These are phyloP conservation scores for Penicillium italicum DNA, from an alignment of 2,329 filamentous ascomycete species.

Conservation along the genomic window DNA sequence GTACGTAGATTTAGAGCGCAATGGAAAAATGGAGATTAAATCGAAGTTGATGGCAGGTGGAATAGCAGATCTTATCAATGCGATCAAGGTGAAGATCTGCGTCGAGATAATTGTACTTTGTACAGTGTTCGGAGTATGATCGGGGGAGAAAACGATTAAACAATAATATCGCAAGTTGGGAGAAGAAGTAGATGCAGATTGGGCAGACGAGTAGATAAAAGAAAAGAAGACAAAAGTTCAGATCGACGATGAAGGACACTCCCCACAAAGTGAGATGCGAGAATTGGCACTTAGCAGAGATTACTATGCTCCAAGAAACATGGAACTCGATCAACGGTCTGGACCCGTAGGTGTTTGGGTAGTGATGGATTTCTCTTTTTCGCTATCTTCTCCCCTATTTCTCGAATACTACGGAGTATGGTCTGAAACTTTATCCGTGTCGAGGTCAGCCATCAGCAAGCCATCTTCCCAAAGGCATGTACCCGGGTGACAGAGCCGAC, in stretches of 20 bases:
- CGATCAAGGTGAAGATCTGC: not conserved
- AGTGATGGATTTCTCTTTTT: not conserved
- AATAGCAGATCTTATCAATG: constrained; percentile 1
- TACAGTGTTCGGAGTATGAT: not conserved
- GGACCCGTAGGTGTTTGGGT: not conserved
- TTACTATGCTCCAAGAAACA: not conserved
- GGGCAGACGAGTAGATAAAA: constrained; percentile 13
- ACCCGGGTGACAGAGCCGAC: constrained; percentile 3
- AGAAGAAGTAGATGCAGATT: constrained; percentile 11
- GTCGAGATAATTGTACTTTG: not conserved
- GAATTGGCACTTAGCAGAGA: not conserved
- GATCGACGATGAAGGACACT: constrained; percentile 6
- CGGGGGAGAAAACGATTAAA: not conserved
- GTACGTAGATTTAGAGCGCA: not conserved
- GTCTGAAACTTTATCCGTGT: not conserved
- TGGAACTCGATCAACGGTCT: constrained; percentile 1
- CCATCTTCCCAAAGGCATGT: not conserved
- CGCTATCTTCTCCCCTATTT: not conserved
- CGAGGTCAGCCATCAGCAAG: not conserved
- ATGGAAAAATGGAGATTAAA: not conserved
- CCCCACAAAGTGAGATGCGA: constrained; percentile 16
- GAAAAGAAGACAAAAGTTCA: constrained; percentile 13
- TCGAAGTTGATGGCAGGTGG: not conserved
- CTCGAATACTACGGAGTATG: too few relatives aligned
- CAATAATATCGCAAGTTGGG: constrained; percentile 8